phyloP scores from a whole-genome alignment of 345 rosid species.

The Bruguiera sexangula region DNA sequence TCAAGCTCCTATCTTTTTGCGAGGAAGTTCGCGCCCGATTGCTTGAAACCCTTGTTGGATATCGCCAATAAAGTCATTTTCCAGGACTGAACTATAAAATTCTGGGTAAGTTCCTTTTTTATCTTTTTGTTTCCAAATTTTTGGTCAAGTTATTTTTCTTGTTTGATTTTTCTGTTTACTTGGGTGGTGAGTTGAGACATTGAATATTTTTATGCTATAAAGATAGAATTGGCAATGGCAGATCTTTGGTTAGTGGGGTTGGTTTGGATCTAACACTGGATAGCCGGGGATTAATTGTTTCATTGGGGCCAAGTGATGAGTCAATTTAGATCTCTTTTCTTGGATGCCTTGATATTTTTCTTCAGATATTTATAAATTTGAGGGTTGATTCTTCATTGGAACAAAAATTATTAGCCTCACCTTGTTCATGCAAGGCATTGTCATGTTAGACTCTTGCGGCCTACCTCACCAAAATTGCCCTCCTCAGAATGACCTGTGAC shows the following conservation, averaged over 20 bases:
- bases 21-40: conserved; percentile 86
- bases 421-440: too few relatives aligned
- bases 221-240: not conserved
- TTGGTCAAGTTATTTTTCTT: not conserved
- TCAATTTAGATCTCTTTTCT: not conserved
- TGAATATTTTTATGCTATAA: conserved; percentile 5
- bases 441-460: too few relatives aligned
- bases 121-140: not conserved
- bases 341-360: not conserved
- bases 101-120: conserved; percentile 36
- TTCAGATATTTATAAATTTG: not conserved
- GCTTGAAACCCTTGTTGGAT: conserved; percentile 69
- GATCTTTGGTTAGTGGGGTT: not conserved
- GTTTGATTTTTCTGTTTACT: too few relatives aligned
- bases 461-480: too few relatives aligned
- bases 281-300: not conserved
- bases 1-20: conserved; percentile 82
- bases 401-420: too few relatives aligned
- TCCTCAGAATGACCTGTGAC: too few relatives aligned
- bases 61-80: conserved; percentile 74
- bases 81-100: conserved; percentile 49
- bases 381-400: too few relatives aligned
- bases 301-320: not conserved
- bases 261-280: not conserved
- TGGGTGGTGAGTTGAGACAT: conserved; percentile 8